A percentile compares a stretch with the other conserved stretches of the same genome.
phyloP scores from a whole-genome alignment of 2,329 filamentous ascomycete genomes.

The Pestalotiopsis sp. region DNA sequence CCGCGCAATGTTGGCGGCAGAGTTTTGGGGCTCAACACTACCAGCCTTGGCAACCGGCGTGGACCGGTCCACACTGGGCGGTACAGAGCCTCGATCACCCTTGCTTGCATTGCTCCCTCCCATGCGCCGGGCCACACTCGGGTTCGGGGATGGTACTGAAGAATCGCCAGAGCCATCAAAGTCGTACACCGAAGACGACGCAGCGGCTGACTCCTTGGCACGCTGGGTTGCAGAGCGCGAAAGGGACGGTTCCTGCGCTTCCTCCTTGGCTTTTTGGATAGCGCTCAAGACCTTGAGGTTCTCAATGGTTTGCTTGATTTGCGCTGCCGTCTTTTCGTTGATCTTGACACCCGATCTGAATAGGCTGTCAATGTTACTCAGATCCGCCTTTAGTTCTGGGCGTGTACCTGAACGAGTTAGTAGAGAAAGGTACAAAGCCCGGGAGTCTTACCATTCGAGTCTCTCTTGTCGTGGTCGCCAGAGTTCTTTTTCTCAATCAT shows the following conservation, averaged over 20 bases:
- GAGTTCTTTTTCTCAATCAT: slow-evolving; percentile 39
- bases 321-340: slow-evolving; percentile 29
- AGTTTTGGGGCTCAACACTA: slow-evolving; percentile 56
- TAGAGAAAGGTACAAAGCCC: too few relatives aligned
- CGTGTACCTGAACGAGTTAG: slow-evolving; percentile 18
- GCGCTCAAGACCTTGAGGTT: slow-evolving; percentile 42
- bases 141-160: slow-evolving; percentile 43
- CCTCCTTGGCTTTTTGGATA: slow-evolving; percentile 44
- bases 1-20: slow-evolving; percentile 39
- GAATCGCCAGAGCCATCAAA: slow-evolving; percentile 47
- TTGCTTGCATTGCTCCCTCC: slow-evolving; percentile 32
- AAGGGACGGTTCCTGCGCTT: slow-evolving; percentile 33
- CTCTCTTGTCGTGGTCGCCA: slow-evolving; percentile 20
- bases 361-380: slow-evolving; percentile 36
- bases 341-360: slow-evolving; percentile 36
- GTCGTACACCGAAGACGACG: slow-evolving; percentile 41
- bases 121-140: slow-evolving; percentile 38
- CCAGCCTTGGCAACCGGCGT: slow-evolving; percentile 35
- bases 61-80: slow-evolving; percentile 52
- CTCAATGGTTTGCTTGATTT: slow-evolving; percentile 38
- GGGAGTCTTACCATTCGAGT: neutral
- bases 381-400: slow-evolving; percentile 26
- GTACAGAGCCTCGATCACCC: slow-evolving; percentile 55
- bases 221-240: slow-evolving; percentile 29
- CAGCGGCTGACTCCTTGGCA: slow-evolving; percentile 29